Percentiles rank a stretch among this genome's conserved stretches.
These are phyloP conservation scores for Ophiostoma quercus DNA, from an alignment of 2,329 filamentous ascomycete species.

Conservation along the genomic window DNA sequence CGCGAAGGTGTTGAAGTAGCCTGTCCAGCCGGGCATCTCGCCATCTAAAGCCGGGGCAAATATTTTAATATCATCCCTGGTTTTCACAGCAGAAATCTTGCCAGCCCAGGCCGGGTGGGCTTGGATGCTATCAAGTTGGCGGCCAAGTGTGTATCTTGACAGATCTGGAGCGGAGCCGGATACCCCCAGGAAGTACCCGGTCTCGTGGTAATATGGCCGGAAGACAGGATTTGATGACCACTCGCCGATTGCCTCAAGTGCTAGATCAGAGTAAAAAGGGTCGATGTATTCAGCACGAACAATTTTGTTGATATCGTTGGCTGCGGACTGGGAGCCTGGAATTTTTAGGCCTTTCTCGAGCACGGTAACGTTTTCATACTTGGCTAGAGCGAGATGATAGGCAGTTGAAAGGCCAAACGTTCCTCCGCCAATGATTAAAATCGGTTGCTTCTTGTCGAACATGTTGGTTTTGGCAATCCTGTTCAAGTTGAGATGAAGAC, in stretches of 20 bases:
- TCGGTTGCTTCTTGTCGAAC: neutral
- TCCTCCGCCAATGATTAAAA: neutral
- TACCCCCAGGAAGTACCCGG: conserved; percentile 46
- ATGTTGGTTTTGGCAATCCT: neutral
- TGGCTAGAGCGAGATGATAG: conserved; percentile 12
- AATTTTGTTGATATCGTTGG: conserved; percentile 58
- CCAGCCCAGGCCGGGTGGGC: neutral
- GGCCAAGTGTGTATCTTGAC: neutral
- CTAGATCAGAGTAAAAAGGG: conserved; percentile 49
- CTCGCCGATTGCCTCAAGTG: conserved; percentile 49
- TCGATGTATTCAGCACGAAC: conserved; percentile 56
- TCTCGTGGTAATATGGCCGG: conserved; percentile 46
- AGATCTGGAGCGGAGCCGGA: neutral
- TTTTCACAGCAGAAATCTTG: neutral
- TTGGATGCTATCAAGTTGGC: neutral
- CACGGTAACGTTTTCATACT: conserved; percentile 20
- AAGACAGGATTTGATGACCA: conserved; percentile 49
- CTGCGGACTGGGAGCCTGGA: conserved; percentile 39
- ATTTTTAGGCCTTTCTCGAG: conserved; percentile 13
- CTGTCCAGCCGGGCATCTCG: neutral
- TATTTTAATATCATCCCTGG: conserved; percentile 31
- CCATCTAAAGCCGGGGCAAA: neutral
- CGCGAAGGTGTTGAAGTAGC: neutral
- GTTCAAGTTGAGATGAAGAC: neutral
- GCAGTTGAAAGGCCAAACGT: conserved; percentile 10